These are phyloP conservation scores for Clonostachys chloroleuca DNA, from an alignment of 2,329 filamentous ascomycete genomes.

Conservation along the genomic window DNA sequence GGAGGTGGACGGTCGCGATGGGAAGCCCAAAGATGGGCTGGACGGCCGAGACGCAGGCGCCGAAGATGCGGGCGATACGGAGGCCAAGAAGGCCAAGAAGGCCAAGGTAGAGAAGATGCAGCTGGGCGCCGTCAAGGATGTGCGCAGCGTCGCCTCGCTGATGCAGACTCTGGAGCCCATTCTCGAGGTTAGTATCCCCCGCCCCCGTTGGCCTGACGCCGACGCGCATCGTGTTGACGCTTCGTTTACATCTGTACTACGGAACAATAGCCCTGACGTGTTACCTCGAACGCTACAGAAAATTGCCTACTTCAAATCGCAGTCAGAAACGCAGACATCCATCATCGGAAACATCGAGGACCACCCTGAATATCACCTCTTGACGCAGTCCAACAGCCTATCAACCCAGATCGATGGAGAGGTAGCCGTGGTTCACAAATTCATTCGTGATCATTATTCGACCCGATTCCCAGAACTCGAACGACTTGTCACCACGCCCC, in stretches of 20 bases:
- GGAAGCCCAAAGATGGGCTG: conserved; percentile 55
- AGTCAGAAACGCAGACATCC: conserved; percentile 59
- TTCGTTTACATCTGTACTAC: conserved; percentile 59
- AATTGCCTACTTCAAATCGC: conserved; percentile 72
- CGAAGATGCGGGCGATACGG: conserved; percentile 56
- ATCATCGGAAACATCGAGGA: conserved; percentile 83
- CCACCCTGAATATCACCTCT: conserved; percentile 83
- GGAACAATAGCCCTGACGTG: conserved; percentile 65
- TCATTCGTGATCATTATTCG: conserved; percentile 93
- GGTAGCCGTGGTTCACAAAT: conserved; percentile 91
- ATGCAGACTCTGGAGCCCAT: conserved; percentile 80
- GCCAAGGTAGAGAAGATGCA: conserved; percentile 81
- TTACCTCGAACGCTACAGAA: conserved; percentile 56
- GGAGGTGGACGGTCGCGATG: conserved; percentile 26
- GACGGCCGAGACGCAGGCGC: conserved; percentile 20
- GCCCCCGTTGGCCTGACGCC: conserved; percentile 11
- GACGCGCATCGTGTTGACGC: conserved; percentile 13
- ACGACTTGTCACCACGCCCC: conserved; percentile 79
- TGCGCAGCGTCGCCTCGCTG: conserved; percentile 72
- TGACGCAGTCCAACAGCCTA: conserved; percentile 83
- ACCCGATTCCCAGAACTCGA: conserved; percentile 91
- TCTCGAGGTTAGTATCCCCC: conserved; percentile 64
- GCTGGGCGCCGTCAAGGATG: conserved; percentile 67
- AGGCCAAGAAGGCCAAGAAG: conserved; percentile 72
- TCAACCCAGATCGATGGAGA: conserved; percentile 93